A percentile compares a stretch with the other conserved stretches of the same genome.
These are phyloP conservation scores for Trametes punicea DNA, from an alignment of 768 basidiomycete genomes.

Conservation along the genomic window DNA sequence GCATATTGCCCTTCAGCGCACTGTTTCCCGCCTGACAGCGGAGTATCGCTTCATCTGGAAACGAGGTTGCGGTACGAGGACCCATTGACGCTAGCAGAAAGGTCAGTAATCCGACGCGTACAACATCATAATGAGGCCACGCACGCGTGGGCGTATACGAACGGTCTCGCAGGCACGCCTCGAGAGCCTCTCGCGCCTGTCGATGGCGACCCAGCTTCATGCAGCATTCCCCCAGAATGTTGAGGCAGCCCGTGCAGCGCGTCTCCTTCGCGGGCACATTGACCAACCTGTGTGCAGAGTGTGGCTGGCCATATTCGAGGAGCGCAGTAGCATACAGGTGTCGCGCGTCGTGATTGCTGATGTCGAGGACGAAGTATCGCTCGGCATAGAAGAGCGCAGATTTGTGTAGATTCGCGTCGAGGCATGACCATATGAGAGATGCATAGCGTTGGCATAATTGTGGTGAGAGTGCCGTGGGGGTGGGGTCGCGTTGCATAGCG, in stretches of 20 bases:
- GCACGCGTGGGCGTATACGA: slow-evolving; percentile 55
- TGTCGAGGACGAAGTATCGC: slow-evolving; percentile 71
- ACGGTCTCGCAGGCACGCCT: slow-evolving; percentile 53
- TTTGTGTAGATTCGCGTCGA: slow-evolving; percentile 74
- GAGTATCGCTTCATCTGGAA: slow-evolving; percentile 70
- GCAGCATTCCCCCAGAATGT: slow-evolving; percentile 78
- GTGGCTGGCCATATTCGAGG: slow-evolving; percentile 63
- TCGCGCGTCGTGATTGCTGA: slow-evolving; percentile 71
- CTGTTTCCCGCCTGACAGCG: slow-evolving; percentile 75
- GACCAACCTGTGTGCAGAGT: slow-evolving; percentile 72
- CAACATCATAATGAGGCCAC: slow-evolving; percentile 26
- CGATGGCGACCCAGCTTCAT: slow-evolving; percentile 67
- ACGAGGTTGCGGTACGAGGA: slow-evolving; percentile 49
- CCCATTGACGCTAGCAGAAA: slow-evolving; percentile 50
- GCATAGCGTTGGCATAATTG: slow-evolving; percentile 68
- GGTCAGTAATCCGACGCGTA: slow-evolving; percentile 13
- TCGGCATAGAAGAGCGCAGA: slow-evolving; percentile 91
- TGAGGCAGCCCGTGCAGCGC: slow-evolving; percentile 70
- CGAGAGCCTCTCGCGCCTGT: slow-evolving; percentile 71
- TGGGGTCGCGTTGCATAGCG: slow-evolving; percentile 56
- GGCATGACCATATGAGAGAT: slow-evolving; percentile 76
- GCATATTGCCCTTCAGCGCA: slow-evolving; percentile 76
- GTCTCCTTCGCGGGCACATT: slow-evolving; percentile 51
- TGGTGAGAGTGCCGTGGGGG: slow-evolving; percentile 41
- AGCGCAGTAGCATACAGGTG: slow-evolving; percentile 83